A percentile compares a stretch with the other conserved stretches of the same genome.
Evolutionary conservation across 2,329 filamentous ascomycete species (phyloP).

Genomic region (Trichoderma hamatum): DNA sequence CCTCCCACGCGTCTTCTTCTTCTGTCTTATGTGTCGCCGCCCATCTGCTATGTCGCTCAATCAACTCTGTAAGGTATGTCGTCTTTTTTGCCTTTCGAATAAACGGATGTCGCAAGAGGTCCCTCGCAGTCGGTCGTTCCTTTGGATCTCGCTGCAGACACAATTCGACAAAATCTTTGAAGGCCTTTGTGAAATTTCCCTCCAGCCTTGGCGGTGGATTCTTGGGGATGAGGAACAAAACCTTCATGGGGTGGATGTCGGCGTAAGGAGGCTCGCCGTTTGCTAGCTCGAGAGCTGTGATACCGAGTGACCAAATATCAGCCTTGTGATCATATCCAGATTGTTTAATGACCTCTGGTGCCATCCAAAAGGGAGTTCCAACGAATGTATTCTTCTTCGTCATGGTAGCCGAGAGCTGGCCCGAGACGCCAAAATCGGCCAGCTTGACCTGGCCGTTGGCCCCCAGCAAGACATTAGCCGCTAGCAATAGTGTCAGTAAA

Average conservation of each 20-base stretch:
- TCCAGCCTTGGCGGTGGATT: slow-evolving; percentile 83
- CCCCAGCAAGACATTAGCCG: slow-evolving; percentile 88
- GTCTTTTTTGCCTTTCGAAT: slow-evolving; percentile 91
- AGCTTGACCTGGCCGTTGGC: slow-evolving; percentile 95
- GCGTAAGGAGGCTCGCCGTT: slow-evolving; percentile 92
- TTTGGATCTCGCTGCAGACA: slow-evolving; percentile 88
- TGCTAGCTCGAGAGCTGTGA: slow-evolving; percentile 89
- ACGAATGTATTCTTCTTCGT: slow-evolving; percentile 99
- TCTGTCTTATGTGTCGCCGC: slow-evolving; percentile 75
- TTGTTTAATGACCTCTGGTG: slow-evolving; percentile 97
- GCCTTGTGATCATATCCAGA: slow-evolving; percentile 97
- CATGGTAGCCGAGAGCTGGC: slow-evolving; percentile 95
- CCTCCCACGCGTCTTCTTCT: slow-evolving; percentile 64
- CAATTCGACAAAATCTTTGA: slow-evolving; percentile 81
- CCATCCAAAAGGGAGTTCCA: slow-evolving; percentile 99
- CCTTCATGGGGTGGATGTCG: slow-evolving; percentile 98
- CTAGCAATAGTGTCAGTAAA: slow-evolving; percentile 48
- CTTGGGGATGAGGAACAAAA: slow-evolving; percentile 93
- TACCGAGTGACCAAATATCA: slow-evolving; percentile 95
- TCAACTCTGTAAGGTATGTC: slow-evolving; percentile 93
- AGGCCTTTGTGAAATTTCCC: slow-evolving; percentile 78
- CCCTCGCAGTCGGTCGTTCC: slow-evolving; percentile 83
- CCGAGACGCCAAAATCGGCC: slow-evolving; percentile 95
- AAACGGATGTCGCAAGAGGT: slow-evolving; percentile 87
- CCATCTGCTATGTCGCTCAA: slow-evolving; percentile 89